A percentile compares a stretch with the other conserved stretches of the same genome.
phyloP scores from a whole-genome alignment of 257 asterid genomes.

The Lithospermum erythrorhizon region DNA sequence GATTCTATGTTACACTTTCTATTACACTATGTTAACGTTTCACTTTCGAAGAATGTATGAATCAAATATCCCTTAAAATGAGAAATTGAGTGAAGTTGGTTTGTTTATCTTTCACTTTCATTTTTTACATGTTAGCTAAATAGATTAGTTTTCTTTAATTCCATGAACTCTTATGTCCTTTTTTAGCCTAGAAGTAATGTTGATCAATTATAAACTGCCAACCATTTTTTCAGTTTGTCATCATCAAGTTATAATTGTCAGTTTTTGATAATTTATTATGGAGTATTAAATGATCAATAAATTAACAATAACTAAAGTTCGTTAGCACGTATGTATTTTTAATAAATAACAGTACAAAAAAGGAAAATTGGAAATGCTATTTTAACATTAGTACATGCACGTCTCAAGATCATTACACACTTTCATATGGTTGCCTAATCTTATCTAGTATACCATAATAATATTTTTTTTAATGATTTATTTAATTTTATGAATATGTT shows the following conservation, averaged over 20 bases:
- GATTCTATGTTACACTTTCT: too few relatives aligned
- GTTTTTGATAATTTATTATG: not conserved
- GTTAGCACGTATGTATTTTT: not conserved
- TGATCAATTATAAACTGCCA: not conserved
- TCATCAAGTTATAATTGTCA: not conserved
- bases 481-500: too few relatives aligned
- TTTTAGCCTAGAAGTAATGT: not conserved
- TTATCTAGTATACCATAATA: too few relatives aligned
- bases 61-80: not conserved
- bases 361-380: not conserved
- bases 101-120: not conserved
- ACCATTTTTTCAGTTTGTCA: not conserved
- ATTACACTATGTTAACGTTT: too few relatives aligned
- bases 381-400: too few relatives aligned
- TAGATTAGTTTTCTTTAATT: not conserved
- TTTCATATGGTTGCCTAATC: too few relatives aligned
- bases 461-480: too few relatives aligned
- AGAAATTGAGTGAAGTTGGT: not conserved
- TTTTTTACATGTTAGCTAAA: not conserved
- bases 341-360: not conserved
- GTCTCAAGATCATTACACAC: too few relatives aligned
- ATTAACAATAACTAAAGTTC: not conserved
- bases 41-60: not conserved
- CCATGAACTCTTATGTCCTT: not conserved
- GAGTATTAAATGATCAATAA: not conserved